Evolutionary conservation across 208 protist species (phyloP).

Genomic region (Tritrichomonas musculus): DNA sequence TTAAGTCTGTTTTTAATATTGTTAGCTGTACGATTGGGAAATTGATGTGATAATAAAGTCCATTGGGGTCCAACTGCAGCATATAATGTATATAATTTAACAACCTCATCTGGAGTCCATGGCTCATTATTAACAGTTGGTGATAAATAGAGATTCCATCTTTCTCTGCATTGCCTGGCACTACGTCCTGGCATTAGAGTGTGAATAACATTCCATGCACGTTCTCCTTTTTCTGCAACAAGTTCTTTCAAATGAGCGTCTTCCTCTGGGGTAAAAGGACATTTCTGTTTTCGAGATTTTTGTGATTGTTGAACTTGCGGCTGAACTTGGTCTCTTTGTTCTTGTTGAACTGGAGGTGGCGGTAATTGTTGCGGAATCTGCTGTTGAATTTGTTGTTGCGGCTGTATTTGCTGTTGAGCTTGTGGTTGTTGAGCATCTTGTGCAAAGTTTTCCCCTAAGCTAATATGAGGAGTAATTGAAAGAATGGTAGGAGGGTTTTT

Average conservation of each 20-base stretch:
- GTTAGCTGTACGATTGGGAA: not conserved
- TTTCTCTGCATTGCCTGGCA: not conserved
- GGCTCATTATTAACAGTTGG: not conserved
- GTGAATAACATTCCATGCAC: not conserved
- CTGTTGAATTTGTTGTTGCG: too few relatives aligned
- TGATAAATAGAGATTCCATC: not conserved
- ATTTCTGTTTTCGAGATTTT: not conserved
- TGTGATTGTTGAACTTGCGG: too few relatives aligned
- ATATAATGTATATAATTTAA: not conserved
- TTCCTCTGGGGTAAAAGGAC: not conserved
- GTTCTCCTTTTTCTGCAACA: not conserved
- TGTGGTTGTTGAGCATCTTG: too few relatives aligned
- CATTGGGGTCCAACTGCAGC: not conserved
- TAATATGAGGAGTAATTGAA: too few relatives aligned
- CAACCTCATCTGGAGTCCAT: not conserved
- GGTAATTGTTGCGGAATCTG: too few relatives aligned
- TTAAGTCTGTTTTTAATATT: not conserved
- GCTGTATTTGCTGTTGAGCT: too few relatives aligned
- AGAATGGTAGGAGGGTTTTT: too few relatives aligned
- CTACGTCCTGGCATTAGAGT: not conserved
- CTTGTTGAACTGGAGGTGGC: too few relatives aligned
- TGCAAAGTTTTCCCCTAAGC: too few relatives aligned
- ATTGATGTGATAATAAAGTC: not conserved
- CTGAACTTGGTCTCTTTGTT: too few relatives aligned
- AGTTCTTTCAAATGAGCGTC: not conserved